Conservation (phyloP, 495 filamentous ascomycete genomes). For the Penicillium pancosmium region DNA sequence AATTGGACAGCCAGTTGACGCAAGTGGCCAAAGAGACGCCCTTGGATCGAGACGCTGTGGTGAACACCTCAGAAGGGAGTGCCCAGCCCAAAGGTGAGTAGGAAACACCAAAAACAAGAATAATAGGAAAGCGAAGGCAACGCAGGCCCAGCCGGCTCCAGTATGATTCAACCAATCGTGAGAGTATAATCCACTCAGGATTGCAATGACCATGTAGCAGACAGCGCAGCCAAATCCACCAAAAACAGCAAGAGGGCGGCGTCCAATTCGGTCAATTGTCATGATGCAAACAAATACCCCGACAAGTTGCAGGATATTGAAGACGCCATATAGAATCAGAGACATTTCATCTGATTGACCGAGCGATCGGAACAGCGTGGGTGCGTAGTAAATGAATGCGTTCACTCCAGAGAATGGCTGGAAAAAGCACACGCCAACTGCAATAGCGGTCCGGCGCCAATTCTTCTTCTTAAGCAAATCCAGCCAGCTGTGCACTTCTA, state of each 20-base stretch:
- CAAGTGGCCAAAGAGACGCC: slow-evolving; percentile 61
- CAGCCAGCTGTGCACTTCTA: too few relatives aligned
- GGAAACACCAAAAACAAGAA: slow-evolving; percentile 73
- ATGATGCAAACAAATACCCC: slow-evolving; percentile 5
- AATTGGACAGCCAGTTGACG: slow-evolving; percentile 68
- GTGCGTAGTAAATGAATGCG: slow-evolving; percentile 17
- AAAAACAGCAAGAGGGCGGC: slow-evolving; percentile 13
- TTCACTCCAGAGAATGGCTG: slow-evolving; percentile 10
- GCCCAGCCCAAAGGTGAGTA: slow-evolving; percentile 66
- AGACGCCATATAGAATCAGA: slow-evolving; percentile 6
- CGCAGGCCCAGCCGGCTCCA: slow-evolving; percentile 65
- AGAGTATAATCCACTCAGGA: slow-evolving; percentile 62
- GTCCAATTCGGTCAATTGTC: slow-evolving; percentile 11
- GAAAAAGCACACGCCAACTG: too few relatives aligned
- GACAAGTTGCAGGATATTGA: slow-evolving; percentile 9
- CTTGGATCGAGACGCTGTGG: slow-evolving; percentile 61
- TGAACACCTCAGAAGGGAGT: slow-evolving; percentile 69
- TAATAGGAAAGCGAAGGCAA: slow-evolving; percentile 56
- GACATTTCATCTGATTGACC: slow-evolving; percentile 6
- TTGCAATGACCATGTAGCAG: slow-evolving; percentile 69
- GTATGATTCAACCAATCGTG: slow-evolving; percentile 58
- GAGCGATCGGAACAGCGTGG: slow-evolving; percentile 3
- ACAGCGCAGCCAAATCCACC: slow-evolving; percentile 54
- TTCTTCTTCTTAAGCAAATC: too few relatives aligned
- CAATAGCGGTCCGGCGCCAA: too few relatives aligned